A percentile compares a stretch with the other conserved stretches of the same genome.
Evolutionary conservation across 148 eudicot species (phyloP).

Genomic region (Rhododendron ovatum): DNA sequence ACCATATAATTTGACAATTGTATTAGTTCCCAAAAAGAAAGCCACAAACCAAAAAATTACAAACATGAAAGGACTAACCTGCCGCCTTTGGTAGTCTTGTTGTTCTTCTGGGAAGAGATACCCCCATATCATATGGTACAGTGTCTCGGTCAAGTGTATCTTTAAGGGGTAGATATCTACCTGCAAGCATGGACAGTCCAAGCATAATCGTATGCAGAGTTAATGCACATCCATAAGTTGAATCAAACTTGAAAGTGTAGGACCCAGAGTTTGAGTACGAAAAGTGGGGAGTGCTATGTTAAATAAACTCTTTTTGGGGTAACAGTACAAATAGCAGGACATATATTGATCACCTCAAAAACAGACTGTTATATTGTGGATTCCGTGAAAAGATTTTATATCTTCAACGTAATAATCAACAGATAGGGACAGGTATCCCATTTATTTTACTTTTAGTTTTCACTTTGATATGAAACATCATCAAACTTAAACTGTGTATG

Average conservation of each 20-base stretch:
- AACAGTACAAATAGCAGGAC: background rate
- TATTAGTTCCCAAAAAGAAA: background rate
- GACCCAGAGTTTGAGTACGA: background rate
- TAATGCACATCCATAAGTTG: background rate
- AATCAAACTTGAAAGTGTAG: background rate
- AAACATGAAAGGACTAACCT: slow-evolving; percentile 44
- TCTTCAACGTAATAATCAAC: background rate
- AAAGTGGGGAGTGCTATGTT: background rate
- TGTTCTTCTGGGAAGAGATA: slow-evolving; percentile 97
- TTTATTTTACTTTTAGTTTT: background rate
- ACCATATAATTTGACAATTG: slow-evolving; percentile 2
- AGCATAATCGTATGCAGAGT: background rate
- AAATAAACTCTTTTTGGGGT: background rate
- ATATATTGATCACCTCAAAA: background rate
- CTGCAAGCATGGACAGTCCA: slow-evolving; percentile 26
- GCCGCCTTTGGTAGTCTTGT: slow-evolving; percentile 91
- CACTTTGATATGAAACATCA: background rate
- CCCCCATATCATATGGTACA: slow-evolving; percentile 93
- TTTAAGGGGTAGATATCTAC: slow-evolving; percentile 94
- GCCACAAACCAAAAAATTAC: background rate
- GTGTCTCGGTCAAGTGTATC: slow-evolving; percentile 90
- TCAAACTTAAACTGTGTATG: background rate
- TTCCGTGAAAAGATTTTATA: background rate
- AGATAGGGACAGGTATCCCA: background rate
- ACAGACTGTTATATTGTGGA: background rate